Evolutionary conservation across 768 basidiomycete genomes (phyloP).

Genomic region (Holtermannia corniformis): DNA sequence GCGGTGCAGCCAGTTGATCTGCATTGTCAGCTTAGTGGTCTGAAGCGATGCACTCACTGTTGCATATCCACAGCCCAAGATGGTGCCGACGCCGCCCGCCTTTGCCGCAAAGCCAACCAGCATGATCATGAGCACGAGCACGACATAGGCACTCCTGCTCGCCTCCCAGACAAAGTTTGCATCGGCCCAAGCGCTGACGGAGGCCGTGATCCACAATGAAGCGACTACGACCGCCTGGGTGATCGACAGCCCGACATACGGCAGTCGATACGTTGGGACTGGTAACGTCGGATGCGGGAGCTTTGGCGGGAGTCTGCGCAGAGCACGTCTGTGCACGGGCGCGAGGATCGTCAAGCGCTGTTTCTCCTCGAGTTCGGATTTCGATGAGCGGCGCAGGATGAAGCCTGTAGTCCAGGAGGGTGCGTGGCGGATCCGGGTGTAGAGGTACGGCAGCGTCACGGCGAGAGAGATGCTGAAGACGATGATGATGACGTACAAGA

Average conservation of each 20-base stretch:
- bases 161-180: not conserved
- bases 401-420: not conserved
- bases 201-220: not conserved
- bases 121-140: not conserved
- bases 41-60: not conserved
- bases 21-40: no score
- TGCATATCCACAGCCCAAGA: not conserved
- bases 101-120: not conserved
- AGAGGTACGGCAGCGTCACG: not conserved
- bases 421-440: not conserved
- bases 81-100: not conserved
- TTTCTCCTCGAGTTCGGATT: not conserved
- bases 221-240: not conserved
- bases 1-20: constrained; percentile 18
- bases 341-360: not conserved
- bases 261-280: not conserved
- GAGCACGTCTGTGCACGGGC: not conserved
- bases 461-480: not conserved
- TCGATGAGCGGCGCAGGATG: not conserved
- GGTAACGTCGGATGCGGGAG: not conserved
- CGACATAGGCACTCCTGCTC: not conserved
- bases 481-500: not conserved
- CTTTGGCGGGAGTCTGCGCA: not conserved
- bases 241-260: not conserved
- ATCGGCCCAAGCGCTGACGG: not conserved